A percentile compares a stretch with the other conserved stretches of the same genome.
These are phyloP conservation scores for Colletotrichum cereale DNA, from an alignment of 2,329 filamentous ascomycete species.

Conservation along the genomic window DNA sequence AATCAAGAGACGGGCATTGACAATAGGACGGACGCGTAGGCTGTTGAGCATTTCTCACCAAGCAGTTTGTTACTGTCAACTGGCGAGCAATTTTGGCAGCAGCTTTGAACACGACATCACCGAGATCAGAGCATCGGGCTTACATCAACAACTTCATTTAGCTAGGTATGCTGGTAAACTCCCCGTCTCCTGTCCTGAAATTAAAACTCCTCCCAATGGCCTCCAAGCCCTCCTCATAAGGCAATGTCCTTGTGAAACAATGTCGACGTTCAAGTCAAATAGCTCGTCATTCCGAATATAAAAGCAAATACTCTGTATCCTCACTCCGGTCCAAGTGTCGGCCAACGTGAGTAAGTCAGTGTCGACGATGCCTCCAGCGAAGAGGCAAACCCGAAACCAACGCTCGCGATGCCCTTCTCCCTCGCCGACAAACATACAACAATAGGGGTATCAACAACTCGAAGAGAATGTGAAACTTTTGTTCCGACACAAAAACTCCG, in stretches of 20 bases:
- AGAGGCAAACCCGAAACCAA: background rate
- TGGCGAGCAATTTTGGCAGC: background rate
- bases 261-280: conserved; percentile 15
- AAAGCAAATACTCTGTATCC: conserved; percentile 34
- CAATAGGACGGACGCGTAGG: conserved; percentile 4
- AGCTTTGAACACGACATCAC: too few species aligned
- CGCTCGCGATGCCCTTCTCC: background rate
- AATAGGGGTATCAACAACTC: conserved; percentile 43
- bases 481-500: conserved; percentile 38
- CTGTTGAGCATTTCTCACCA: background rate
- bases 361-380: background rate
- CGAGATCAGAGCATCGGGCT: background rate
- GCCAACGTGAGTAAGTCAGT: background rate
- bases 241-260: conserved; percentile 7
- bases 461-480: conserved; percentile 41
- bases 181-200: conserved; percentile 10
- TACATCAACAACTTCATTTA: conserved; percentile 25
- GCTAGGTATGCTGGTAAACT: conserved; percentile 22
- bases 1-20: conserved; percentile 29
- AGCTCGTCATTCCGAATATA: conserved; percentile 18
- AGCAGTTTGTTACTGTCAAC: background rate
- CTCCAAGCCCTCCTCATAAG: conserved; percentile 32
- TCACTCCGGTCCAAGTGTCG: conserved; percentile 3
- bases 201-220: conserved; percentile 25
- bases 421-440: conserved; percentile 24